Evolutionary conservation across 495 filamentous ascomycete species (phyloP), one percentile per base, ranked within the genome.

Genomic region (Hypomontagnella submonticulosa): DNA sequence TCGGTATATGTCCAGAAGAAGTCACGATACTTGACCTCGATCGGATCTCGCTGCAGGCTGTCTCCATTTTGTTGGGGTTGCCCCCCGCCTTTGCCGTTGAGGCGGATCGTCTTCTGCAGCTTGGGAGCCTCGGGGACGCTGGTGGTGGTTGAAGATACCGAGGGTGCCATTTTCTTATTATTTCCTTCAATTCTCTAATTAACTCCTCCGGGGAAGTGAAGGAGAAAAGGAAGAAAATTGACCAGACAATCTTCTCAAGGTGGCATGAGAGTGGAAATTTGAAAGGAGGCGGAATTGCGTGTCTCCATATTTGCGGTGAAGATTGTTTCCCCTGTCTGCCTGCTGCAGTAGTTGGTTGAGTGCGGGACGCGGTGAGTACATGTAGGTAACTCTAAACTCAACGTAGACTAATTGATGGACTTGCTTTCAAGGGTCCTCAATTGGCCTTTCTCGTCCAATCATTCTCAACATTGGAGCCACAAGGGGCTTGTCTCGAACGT

Each of bases 1-100:
- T 99, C 96, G 7, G 95, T 97, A 69, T 98, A 97, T 23, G 96
- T 97, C 96, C 96, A 97, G 77, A 92, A 84, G 73, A 86, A 86
- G 74, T 86, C 81, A 44, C 75, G 75, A 69, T 80, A 76, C 46
- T 73, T 77, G 16, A 72, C 67, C 61, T 81, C 80, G 63, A 78
- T 57, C 11, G 76, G 72, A 23, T 77, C 74, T 54, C 66, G 63
- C 13, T 69, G 56, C 8, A 57, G 34, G 20, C 62, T 63, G 37
- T 49, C 44, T 51, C 34, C 59, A 57, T 66, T 58, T 43, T 53
- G 61, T 30, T 42, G 60, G 38, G 33, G 48, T 2, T 38, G n/a
- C 12, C 54, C 64, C 43, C 60, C 66, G 62, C 66, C 63, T 61
- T 72, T 68, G 16, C 66, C 71, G 38, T 65, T 63, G 20, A 70